Conservation (phyloP, 225 moss, liverwort and hornwort species). For the Takakia lepidozioides region DNA sequence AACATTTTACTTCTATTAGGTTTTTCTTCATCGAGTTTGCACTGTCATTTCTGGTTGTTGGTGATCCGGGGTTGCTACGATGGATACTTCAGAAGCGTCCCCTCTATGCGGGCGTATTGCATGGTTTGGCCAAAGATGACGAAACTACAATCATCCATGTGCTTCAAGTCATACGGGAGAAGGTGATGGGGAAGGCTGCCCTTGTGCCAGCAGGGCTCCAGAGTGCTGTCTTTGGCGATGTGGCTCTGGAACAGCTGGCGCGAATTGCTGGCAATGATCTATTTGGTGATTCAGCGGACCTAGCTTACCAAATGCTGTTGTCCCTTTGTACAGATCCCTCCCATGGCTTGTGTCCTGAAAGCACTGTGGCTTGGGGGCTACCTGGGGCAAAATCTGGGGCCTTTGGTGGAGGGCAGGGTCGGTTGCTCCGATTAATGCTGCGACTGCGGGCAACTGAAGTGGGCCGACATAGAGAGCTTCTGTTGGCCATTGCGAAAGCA, state of each 20-base stretch:
- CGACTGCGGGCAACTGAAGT: constrained; percentile 77
- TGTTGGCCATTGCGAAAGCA: constrained; percentile 62
- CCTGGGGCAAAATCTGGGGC: constrained; percentile 36
- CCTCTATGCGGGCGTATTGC: constrained; percentile 85
- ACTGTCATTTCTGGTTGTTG: constrained; percentile 75
- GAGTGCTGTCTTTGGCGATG: constrained; percentile 93
- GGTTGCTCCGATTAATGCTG: constrained; percentile 71
- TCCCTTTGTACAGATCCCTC: constrained; percentile 91
- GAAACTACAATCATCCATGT: constrained; percentile 60
- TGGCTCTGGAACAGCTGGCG: constrained; percentile 86
- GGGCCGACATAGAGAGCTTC: constrained; percentile 60
- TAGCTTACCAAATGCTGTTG: constrained; percentile 69
- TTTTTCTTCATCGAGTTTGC: constrained; percentile 83
- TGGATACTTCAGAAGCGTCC: constrained; percentile 97
- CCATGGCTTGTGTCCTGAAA: constrained; percentile 86
- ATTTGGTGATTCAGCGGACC: constrained; percentile 51
- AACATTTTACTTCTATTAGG: constrained; percentile 10
- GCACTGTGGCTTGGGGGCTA: constrained; percentile 43
- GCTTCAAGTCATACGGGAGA: constrained; percentile 64
- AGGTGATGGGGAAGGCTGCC: constrained; percentile 75
- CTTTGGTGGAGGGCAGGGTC: constrained; percentile 79
- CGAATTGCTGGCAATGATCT: constrained; percentile 69
- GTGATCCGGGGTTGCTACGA: constrained; percentile 85
- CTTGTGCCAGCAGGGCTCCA: constrained; percentile 87
- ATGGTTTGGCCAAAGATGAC: constrained; percentile 77